Base-by-base conservation (phyloP, 371 early-diverging fungal genomes). In the Phascolomyces articulosus region DNA sequence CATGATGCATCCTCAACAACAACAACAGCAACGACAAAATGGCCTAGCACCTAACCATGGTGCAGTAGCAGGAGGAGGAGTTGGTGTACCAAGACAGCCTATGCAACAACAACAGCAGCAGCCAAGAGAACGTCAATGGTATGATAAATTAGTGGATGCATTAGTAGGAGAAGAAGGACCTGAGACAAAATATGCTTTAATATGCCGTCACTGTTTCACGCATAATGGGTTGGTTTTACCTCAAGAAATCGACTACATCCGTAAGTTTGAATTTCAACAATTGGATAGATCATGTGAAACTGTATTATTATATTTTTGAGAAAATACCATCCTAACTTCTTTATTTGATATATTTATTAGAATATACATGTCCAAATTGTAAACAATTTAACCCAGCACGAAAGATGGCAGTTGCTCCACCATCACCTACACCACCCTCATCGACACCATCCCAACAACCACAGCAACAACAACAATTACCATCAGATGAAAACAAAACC, bases 141-240 rank as follows among this genome's bases (percentile, higher is more conserved):
- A 89, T 58, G 95, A 94, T 71, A 91, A 88, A 69, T 75, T 94
- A n/a, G 89, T 95, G 47, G 94, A 94, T 65, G 90, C 89, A 49
- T 80, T 95, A 28, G 90, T 95, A 23, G 96, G 96, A 9, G 95
- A 92, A 44, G 87, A 90, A 16, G 91, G 92, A 7, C 90, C 91
- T 16, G 84, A 90, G 40, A 89, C 85, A 60, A 91, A 92, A 70
- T 96, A 94, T 71, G 98, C 98, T 6, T 80, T 97, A 40, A 91
- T 97, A 40, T 97, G 98, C 68, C 83, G 88, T 34, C 80, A 86
- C 47, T 97, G 98, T 81, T 93, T 85, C 66, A 85, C 88, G 10
- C 97, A 96, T 76, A 96, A 96, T 75, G 98, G 98, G 0, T 80
- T 97, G 41, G 92, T 90, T 9, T 80, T 92, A 54, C 93, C 94